Percentiles rank a stretch among this genome's conserved stretches.
phyloP scores from a whole-genome alignment of 2,329 filamentous ascomycete species.

The Phialemoniopsis sp. region DNA sequence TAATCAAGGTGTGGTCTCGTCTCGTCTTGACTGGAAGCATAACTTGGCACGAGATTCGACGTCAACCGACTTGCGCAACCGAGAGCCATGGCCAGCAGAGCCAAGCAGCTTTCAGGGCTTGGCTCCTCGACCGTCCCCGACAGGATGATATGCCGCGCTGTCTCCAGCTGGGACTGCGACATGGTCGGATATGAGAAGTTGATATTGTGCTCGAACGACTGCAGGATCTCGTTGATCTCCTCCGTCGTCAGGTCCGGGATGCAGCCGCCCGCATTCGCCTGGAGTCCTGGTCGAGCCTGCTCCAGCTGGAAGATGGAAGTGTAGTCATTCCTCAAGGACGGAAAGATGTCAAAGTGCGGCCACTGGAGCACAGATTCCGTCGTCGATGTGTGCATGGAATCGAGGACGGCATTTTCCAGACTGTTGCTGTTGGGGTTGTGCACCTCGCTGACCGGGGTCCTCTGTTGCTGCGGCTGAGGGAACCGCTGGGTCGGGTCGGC shows the following conservation, averaged over 20 bases:
- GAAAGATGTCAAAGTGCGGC: constrained; percentile 42
- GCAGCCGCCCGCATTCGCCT: constrained; percentile 25
- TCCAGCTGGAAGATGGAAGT: constrained; percentile 43
- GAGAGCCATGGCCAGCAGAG: constrained; percentile 12
- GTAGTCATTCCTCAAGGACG: constrained; percentile 34
- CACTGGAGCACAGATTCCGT: constrained; percentile 47
- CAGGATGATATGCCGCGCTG: constrained; percentile 23
- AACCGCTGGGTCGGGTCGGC: background rate
- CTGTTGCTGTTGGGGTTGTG: constrained; percentile 14
- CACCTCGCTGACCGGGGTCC: constrained; percentile 14
- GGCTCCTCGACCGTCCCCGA: constrained; percentile 18
- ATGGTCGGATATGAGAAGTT: constrained; percentile 52
- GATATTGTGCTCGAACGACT: constrained; percentile 38
- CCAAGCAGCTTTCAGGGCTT: constrained; percentile 1
- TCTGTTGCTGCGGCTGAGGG: constrained; percentile 9
- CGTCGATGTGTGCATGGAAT: constrained; percentile 44
- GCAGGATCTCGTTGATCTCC: constrained; percentile 35
- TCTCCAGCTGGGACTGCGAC: constrained; percentile 30
- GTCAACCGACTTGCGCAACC: constrained; percentile 7
- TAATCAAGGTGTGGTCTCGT: too few species aligned
- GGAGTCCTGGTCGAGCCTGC: constrained; percentile 30
- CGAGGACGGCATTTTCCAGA: constrained; percentile 42
- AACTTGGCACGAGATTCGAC: too few species aligned
- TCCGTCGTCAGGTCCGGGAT: constrained; percentile 35
- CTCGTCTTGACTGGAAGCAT: too few species aligned